Base-by-base conservation (phyloP, 2,329 filamentous ascomycete genomes). In the Calonectria pseudoturangicola region DNA sequence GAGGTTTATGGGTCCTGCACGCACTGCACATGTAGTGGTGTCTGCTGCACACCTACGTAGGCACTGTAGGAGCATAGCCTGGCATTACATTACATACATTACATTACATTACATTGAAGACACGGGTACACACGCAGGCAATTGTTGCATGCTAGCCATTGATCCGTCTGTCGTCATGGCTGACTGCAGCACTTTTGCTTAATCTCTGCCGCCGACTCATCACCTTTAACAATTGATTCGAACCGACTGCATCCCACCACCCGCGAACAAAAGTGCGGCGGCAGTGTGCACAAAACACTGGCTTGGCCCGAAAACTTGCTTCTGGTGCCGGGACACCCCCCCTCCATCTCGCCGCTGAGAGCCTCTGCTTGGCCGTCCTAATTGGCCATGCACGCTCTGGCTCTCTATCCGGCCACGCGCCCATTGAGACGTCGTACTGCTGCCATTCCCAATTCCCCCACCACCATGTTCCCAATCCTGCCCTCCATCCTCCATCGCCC, bases 271-370 rank as follows among this genome's bases (percentile, higher is more conserved):
- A 62, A 62, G 39, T 62, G 27, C 65, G 51, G 30, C 30, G 54
- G 51, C 51, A 68, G 58, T 50, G 65, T 68, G 66, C 66, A 71
- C 54, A 68, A 68, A 45, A 64, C 68, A 33, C 21, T 58, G 54
- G 54, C 54, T 39, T 58, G 54, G 54, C 54, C 68, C 43, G 45
- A 33, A 41, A 60, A 70, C 39, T 68, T 71, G 70, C 56, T 71
- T 71, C 70, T 71, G 56, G 8, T 30, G 21, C 28, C 33, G 54
- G 68, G 65, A 58, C 54, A 58, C 54, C 54, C 54, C 54, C 58
- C 58, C 58, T 62, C 58, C 36, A 45, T 45, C 36, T 45, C 18
- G 48, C 27, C 25, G 41, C 56, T 64, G 65, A 48, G 67, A 71
- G 70, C 70, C 54, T 58, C 30, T 58, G 36, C 54, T 33, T 36